Conservation (phyloP, 1,284 basidiomycete species). For the Puccinia hordei region DNA sequence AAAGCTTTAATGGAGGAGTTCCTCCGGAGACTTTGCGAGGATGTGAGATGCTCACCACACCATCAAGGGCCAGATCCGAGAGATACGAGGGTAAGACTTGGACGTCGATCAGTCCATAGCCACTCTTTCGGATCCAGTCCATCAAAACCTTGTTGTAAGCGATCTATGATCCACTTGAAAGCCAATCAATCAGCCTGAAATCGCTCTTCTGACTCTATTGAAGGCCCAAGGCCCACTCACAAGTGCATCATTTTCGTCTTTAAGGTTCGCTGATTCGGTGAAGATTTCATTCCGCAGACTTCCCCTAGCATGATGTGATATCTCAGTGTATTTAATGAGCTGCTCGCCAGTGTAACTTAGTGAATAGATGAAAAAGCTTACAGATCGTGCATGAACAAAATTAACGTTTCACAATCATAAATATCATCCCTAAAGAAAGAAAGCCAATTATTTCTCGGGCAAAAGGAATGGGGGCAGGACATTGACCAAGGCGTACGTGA, state of each 20-base stretch:
- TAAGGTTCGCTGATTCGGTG: slow-evolving; percentile 71
- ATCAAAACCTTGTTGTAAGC: slow-evolving; percentile 80
- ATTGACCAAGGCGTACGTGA: slow-evolving; percentile 67
- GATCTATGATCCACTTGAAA: slow-evolving; percentile 64
- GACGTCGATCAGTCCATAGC: slow-evolving; percentile 79
- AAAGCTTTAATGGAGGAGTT: neutral
- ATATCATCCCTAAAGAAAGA: slow-evolving; percentile 65
- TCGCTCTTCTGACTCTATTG: slow-evolving; percentile 20
- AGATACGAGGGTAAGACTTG: slow-evolving; percentile 70
- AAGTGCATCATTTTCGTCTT: slow-evolving; percentile 77
- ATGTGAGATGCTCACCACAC: slow-evolving; percentile 11
- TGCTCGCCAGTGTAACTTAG: neutral
- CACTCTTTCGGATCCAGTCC: slow-evolving; percentile 70
- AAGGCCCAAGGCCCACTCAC: slow-evolving; percentile 61
- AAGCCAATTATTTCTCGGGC: neutral
- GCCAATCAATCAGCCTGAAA: slow-evolving; percentile 25
- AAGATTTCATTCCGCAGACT: slow-evolving; percentile 79
- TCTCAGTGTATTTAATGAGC: neutral
- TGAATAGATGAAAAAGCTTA: slow-evolving; percentile 61
- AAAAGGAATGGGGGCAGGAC: slow-evolving; percentile 8
- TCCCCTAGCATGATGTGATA: slow-evolving; percentile 65
- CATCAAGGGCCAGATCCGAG: slow-evolving; percentile 22
- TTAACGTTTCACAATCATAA: slow-evolving; percentile 66
- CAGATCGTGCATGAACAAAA: slow-evolving; percentile 90
- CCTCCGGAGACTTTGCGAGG: neutral